phyloP scores from a whole-genome alignment of 805 yeast genomes.

The Limtongia smithiae region DNA sequence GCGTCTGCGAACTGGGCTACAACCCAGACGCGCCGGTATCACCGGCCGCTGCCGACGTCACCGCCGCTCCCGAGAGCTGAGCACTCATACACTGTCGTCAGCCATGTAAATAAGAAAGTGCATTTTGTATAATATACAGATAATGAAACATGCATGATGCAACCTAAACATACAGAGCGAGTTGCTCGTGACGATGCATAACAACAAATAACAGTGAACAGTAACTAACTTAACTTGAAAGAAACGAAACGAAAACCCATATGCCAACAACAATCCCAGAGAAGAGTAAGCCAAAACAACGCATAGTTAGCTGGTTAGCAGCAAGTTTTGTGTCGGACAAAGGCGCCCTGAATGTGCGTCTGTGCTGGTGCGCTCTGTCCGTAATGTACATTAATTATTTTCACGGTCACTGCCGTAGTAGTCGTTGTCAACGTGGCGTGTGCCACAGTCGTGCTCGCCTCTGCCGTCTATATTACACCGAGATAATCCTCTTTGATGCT shows the following conservation, averaged over 20 bases:
- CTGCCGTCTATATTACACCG: conserved; percentile 59
- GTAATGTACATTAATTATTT: not conserved
- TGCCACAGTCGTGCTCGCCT: not conserved
- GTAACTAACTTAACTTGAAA: conserved; percentile 1
- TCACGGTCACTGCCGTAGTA: not conserved
- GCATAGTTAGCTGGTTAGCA: too few relatives aligned
- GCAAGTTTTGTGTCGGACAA: too few relatives aligned
- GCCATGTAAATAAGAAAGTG: too few relatives aligned
- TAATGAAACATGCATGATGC: not conserved
- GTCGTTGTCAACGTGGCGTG: not conserved
- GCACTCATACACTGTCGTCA: too few relatives aligned
- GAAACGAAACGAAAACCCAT: not conserved
- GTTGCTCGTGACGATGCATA: not conserved
- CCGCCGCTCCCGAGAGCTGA: too few relatives aligned
- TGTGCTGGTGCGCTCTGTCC: too few relatives aligned
- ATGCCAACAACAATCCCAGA: conserved; percentile 4
- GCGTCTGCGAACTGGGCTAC: conserved; percentile 30
- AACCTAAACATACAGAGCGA: too few relatives aligned
- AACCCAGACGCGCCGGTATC: too few relatives aligned
- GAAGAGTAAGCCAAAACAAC: not conserved
- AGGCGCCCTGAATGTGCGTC: too few relatives aligned
- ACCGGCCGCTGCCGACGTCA: too few relatives aligned
- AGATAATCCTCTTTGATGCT: conserved; percentile 96
- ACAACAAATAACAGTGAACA: not conserved
- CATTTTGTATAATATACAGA: too few relatives aligned